These are phyloP conservation scores for Kockiozyma suomiensis DNA, from an alignment of 805 yeast genomes.

Conservation along the genomic window DNA sequence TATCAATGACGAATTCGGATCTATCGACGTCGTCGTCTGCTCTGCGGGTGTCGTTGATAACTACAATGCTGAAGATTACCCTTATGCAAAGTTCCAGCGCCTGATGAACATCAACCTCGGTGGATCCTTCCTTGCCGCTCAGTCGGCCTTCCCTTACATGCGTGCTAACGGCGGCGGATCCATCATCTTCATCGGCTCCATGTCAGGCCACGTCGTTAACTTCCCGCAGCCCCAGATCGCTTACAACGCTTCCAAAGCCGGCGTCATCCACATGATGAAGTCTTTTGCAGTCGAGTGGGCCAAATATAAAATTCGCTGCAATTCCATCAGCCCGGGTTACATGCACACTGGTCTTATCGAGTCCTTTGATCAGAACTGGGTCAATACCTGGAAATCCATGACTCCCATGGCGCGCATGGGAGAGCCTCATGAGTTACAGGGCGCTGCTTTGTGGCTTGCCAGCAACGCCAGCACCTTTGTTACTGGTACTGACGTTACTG, in stretches of 20 bases:
- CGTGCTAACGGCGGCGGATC: slow-evolving; percentile 62
- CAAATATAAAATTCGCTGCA: slow-evolving; percentile 63
- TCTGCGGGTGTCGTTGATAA: slow-evolving; percentile 72
- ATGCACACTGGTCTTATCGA: slow-evolving; percentile 63
- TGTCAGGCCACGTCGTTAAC: slow-evolving; percentile 70
- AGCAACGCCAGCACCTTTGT: slow-evolving; percentile 76
- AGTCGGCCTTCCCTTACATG: slow-evolving; percentile 65
- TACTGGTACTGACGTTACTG: slow-evolving; percentile 80
- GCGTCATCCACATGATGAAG: slow-evolving; percentile 63
- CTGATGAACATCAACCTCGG: slow-evolving; percentile 64
- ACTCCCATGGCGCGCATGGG: slow-evolving; percentile 70
- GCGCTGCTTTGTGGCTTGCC: slow-evolving; percentile 72
- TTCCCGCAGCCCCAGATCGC: slow-evolving; percentile 72
- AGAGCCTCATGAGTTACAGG: slow-evolving; percentile 80
- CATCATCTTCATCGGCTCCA: slow-evolving; percentile 66
- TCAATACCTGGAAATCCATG: slow-evolving; percentile 55
- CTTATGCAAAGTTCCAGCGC: slow-evolving; percentile 66
- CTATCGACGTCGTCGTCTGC: slow-evolving; percentile 60
- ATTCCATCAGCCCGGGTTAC: slow-evolving; percentile 68
- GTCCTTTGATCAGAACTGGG: slow-evolving; percentile 49
- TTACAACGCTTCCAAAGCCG: slow-evolving; percentile 73
- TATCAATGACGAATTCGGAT: slow-evolving; percentile 56
- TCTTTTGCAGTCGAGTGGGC: slow-evolving; percentile 76
- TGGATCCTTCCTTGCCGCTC: slow-evolving; percentile 66
- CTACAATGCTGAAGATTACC: slow-evolving; percentile 66